Percentiles rank a stretch among this genome's conserved stretches.
Evolutionary conservation across 108 stramenopile species (phyloP).

Genomic region (Nannochloropsis granulata): DNA sequence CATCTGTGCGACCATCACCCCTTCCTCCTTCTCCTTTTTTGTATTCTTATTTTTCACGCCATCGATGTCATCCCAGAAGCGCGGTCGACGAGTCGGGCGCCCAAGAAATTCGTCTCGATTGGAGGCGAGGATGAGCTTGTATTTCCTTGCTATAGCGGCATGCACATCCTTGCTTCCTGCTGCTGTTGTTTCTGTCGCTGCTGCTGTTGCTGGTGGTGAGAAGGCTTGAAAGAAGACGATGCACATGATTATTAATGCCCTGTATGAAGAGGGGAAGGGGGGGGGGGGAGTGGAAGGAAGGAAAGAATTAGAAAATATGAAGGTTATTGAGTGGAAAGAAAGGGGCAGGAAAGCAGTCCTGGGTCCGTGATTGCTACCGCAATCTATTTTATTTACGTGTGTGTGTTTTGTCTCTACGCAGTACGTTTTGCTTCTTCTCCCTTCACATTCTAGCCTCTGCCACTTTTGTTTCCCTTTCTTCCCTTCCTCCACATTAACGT

Average conservation of each 20-base stretch:
- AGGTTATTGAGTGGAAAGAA: no score
- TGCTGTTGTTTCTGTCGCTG: background rate
- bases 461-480: no score
- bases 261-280: no score
- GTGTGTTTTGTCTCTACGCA: no score
- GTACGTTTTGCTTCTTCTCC: no score
- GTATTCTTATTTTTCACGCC: background rate
- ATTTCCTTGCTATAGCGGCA: background rate
- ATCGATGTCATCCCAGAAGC: background rate
- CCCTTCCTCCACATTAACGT: no score
- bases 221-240: background rate
- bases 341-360: no score
- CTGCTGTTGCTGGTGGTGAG: background rate
- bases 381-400: no score
- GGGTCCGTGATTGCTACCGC: no score
- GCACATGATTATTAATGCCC: background rate
- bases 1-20: background rate
- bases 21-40: background rate
- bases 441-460: no score
- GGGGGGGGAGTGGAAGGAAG: no score
- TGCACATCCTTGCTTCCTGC: background rate
- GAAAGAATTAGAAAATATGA: no score
- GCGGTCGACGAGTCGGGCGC: background rate
- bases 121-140: background rate
- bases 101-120: background rate